These are phyloP conservation scores for Aspergillus felis DNA, from an alignment of 2,329 filamentous ascomycete genomes.

Conservation along the genomic window DNA sequence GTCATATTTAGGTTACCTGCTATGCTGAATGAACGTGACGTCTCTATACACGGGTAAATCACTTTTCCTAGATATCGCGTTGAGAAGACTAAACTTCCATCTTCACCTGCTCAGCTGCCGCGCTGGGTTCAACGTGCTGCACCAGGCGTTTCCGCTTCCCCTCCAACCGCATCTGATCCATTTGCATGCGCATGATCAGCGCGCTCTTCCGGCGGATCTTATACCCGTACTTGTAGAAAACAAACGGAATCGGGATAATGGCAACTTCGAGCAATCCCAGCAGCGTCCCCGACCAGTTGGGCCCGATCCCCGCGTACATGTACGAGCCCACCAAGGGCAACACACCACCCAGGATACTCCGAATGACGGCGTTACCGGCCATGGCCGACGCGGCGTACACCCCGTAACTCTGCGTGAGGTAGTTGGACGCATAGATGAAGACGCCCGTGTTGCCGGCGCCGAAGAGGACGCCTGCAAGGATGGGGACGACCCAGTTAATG, in stretches of 20 bases:
- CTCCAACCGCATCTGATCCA: conserved; percentile 47
- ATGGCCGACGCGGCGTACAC: conserved; percentile 79
- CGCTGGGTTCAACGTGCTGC: conserved; percentile 10
- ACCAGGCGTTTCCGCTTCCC: conserved; percentile 32
- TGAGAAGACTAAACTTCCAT: conserved; percentile 10
- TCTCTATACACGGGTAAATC: background rate
- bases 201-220: conserved; percentile 54
- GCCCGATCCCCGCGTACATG: conserved; percentile 66
- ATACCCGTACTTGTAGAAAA: conserved; percentile 65
- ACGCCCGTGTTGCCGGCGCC: conserved; percentile 71
- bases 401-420: conserved; percentile 72
- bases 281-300: conserved; percentile 75
- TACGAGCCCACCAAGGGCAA: conserved; percentile 70
- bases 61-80: background rate
- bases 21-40: background rate
- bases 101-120: conserved; percentile 14
- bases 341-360: conserved; percentile 70
- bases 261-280: conserved; percentile 68
- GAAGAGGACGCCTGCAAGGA: conserved; percentile 75
- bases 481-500: conserved; percentile 78
- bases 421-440: conserved; percentile 81
- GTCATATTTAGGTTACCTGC: background rate
- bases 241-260: conserved; percentile 73
- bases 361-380: conserved; percentile 72
- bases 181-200: conserved; percentile 56